phyloP scores from a whole-genome alignment of 75 land plant genomes.

The Cunninghamia lanceolata region DNA sequence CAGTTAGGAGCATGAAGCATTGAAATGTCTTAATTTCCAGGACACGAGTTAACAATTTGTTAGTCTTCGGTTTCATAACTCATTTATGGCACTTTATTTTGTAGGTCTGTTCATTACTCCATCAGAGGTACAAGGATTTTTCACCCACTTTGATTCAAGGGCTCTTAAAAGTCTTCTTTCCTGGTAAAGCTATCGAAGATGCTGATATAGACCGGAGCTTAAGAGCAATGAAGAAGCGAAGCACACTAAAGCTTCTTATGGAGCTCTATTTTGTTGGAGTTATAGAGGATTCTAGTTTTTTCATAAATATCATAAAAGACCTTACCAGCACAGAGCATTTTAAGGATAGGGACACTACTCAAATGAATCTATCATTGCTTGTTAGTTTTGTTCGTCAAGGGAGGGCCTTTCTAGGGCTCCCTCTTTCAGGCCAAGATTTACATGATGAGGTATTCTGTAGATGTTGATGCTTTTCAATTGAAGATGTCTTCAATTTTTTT shows the following conservation, averaged over 20 bases:
- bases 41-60: not conserved
- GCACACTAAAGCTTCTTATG: slow-evolving; percentile 88
- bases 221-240: slow-evolving; percentile 93
- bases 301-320: slow-evolving; percentile 83
- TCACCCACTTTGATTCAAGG: slow-evolving; percentile 83
- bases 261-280: slow-evolving; percentile 96
- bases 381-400: slow-evolving; percentile 96
- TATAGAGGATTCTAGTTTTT: slow-evolving; percentile 73
- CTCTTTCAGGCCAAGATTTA: slow-evolving; percentile 64
- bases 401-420: slow-evolving; percentile 77
- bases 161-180: slow-evolving; percentile 74
- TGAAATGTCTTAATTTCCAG: not conserved
- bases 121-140: slow-evolving; percentile 98
- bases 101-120: slow-evolving; percentile 96
- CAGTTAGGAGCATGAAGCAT: not conserved
- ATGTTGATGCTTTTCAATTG: not conserved
- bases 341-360: slow-evolving; percentile 84
- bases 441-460: slow-evolving; percentile 65
- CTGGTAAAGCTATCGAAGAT: slow-evolving; percentile 81
- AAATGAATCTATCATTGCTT: slow-evolving; percentile 86
- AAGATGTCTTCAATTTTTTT: not conserved
- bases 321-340: slow-evolving; percentile 77
- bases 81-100: not conserved
- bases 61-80: not conserved
- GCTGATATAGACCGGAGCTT: slow-evolving; percentile 68